Percentiles rank a stretch among this genome's conserved stretches.
phyloP scores from a whole-genome alignment of 768 basidiomycete species.

The Suillus subaureus region DNA sequence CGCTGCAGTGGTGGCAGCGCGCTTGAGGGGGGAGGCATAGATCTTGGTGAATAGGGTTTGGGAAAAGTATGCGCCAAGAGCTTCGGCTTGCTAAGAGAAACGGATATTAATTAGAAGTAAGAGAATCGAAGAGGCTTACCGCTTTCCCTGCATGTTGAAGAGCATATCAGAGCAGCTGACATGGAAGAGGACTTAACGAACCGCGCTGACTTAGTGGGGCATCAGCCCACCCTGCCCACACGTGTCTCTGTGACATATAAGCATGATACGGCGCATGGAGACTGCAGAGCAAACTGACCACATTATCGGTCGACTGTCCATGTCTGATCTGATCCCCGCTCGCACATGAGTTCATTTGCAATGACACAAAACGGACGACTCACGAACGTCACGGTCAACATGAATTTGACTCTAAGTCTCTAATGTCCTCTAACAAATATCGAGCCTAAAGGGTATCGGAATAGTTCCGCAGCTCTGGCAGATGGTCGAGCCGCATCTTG shows the following conservation, averaged over 20 bases:
- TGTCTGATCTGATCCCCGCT: conserved; percentile 62
- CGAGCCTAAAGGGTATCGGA: neutral
- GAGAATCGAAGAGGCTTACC: conserved; percentile 33
- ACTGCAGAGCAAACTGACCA: conserved; percentile 43
- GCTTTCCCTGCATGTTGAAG: conserved; percentile 49
- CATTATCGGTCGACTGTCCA: conserved; percentile 77
- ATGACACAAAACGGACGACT: neutral
- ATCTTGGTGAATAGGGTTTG: conserved; percentile 53
- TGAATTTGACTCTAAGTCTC: conserved; percentile 1
- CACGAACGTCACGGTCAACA: conserved; percentile 4
- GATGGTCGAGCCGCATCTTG: neutral
- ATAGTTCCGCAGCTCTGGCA: neutral
- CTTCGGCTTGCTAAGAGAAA: conserved; percentile 59
- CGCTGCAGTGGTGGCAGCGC: conserved; percentile 63
- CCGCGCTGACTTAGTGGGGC: conserved; percentile 77
- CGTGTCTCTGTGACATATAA: conserved; percentile 34
- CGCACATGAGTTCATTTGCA: neutral
- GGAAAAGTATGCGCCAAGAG: conserved; percentile 57
- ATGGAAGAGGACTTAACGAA: conserved; percentile 30
- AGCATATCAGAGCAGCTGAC: conserved; percentile 6
- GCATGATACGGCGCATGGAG: neutral
- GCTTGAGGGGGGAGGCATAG: conserved; percentile 66
- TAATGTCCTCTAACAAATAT: neutral
- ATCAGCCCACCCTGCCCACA: conserved; percentile 82
- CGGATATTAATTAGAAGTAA: neutral